Conservation (phyloP, 176 grass and related monocot species). For the Carex kokanica region DNA sequence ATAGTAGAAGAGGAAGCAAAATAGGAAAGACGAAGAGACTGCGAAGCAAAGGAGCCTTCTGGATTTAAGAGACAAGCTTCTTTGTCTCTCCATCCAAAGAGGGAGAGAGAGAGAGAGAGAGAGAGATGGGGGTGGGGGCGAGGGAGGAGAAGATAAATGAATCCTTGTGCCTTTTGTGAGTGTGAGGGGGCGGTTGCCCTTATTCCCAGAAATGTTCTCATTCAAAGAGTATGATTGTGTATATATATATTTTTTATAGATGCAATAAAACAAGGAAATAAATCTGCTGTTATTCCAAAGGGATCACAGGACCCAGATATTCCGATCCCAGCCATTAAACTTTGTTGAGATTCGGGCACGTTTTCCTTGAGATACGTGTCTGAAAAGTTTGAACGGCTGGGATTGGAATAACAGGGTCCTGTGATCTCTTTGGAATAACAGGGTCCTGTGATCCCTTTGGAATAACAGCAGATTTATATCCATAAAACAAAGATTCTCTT, state of each 20-base stretch:
- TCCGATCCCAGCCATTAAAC: too few species aligned
- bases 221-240: neutral
- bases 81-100: constrained; percentile 49
- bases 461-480: too few species aligned
- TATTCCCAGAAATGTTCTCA: neutral
- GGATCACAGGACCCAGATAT: too few species aligned
- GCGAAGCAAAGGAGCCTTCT: constrained; percentile 44
- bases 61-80: constrained; percentile 42
- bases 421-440: too few species aligned
- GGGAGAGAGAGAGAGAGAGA: neutral
- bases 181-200: neutral
- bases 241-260: neutral
- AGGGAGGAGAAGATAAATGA: neutral
- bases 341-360: too few species aligned
- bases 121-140: neutral
- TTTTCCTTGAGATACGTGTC: too few species aligned
- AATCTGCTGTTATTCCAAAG: too few species aligned
- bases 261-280: too few species aligned
- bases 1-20: constrained; percentile 54
- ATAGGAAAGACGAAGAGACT: constrained; percentile 59
- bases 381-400: too few species aligned
- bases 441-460: too few species aligned
- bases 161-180: neutral
- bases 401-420: too few species aligned
- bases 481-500: neutral